These are phyloP conservation scores for Hygrocybe coccinea DNA, from an alignment of 768 basidiomycete genomes.

Conservation along the genomic window DNA sequence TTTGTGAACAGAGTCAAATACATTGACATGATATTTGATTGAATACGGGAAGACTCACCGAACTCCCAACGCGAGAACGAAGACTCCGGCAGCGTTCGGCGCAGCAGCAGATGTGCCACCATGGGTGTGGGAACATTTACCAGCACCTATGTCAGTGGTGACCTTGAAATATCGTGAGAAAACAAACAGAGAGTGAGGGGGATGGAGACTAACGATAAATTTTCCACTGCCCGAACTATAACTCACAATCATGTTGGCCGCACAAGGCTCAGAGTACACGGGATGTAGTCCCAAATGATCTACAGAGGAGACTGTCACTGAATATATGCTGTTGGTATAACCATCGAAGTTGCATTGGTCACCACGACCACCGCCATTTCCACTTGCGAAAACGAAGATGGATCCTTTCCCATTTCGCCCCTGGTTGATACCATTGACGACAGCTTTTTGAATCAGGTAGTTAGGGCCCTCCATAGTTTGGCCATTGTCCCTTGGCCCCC, in stretches of 20 bases:
- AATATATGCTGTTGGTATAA: slow-evolving; percentile 97
- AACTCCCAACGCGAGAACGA: slow-evolving; percentile 83
- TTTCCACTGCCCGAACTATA: slow-evolving; percentile 94
- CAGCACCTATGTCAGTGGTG: slow-evolving; percentile 88
- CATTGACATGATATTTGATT: not conserved
- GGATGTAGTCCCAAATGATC: slow-evolving; percentile 93
- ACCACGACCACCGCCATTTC: slow-evolving; percentile 85
- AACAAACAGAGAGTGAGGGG: slow-evolving; percentile 5
- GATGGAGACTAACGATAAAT: slow-evolving; percentile 68
- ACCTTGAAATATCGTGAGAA: slow-evolving; percentile 47
- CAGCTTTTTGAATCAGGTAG: slow-evolving; percentile 87
- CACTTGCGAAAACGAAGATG: slow-evolving; percentile 94
- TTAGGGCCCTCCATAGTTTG: slow-evolving; percentile 90
- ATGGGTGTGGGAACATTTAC: slow-evolving; percentile 74
- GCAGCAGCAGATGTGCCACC: slow-evolving; percentile 98
- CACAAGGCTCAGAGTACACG: slow-evolving; percentile 95
- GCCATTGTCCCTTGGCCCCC: slow-evolving; percentile 97
- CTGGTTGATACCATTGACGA: slow-evolving; percentile 88
- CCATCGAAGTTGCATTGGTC: slow-evolving; percentile 99
- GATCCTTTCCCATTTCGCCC: slow-evolving; percentile 88
- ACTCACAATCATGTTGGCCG: slow-evolving; percentile 94
- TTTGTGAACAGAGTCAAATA: slow-evolving; percentile 7
- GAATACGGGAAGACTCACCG: slow-evolving; percentile 45
- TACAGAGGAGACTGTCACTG: slow-evolving; percentile 91
- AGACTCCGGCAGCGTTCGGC: slow-evolving; percentile 91